These are phyloP conservation scores for Hyaloscypha variabilis DNA, from an alignment of 495 filamentous ascomycete species.

Conservation along the genomic window DNA sequence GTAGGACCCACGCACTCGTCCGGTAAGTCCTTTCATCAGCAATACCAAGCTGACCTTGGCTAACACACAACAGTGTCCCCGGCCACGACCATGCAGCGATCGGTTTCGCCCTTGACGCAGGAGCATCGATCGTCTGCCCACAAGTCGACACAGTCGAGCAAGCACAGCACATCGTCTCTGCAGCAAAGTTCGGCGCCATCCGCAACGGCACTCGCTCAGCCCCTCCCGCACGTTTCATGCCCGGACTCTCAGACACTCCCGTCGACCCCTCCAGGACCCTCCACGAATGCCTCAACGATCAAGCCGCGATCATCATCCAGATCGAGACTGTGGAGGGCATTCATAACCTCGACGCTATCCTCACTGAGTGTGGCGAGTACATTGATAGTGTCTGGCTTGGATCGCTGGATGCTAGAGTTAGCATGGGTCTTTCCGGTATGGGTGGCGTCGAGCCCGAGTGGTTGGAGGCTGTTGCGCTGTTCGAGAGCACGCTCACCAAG, in stretches of 20 bases:
- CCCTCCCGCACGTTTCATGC: conserved; percentile 43
- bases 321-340: conserved; percentile 57
- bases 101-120: conserved; percentile 50
- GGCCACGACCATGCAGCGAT: conserved; percentile 50
- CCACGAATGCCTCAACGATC: conserved; percentile 43
- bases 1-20: conserved; percentile 44
- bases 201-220: conserved; percentile 43
- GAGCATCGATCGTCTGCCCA: conserved; percentile 46
- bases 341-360: conserved; percentile 54
- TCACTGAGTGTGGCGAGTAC: conserved; percentile 42
- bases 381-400: conserved; percentile 50
- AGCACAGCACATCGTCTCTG: conserved; percentile 43
- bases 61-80: conserved; percentile 36
- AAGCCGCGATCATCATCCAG: conserved; percentile 49
- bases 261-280: conserved; percentile 34
- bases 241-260: conserved; percentile 37
- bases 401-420: conserved; percentile 42
- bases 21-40: conserved; percentile 14
- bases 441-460: conserved; percentile 43
- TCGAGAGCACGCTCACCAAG: conserved; percentile 39
- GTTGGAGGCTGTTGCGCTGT: conserved; percentile 38
- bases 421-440: conserved; percentile 40
- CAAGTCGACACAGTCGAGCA: conserved; percentile 51
- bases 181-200: conserved; percentile 42
- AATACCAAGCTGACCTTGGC: neutral